phyloP scores from a whole-genome alignment of 495 filamentous ascomycete species.

The Hypoxylon perforatum region DNA sequence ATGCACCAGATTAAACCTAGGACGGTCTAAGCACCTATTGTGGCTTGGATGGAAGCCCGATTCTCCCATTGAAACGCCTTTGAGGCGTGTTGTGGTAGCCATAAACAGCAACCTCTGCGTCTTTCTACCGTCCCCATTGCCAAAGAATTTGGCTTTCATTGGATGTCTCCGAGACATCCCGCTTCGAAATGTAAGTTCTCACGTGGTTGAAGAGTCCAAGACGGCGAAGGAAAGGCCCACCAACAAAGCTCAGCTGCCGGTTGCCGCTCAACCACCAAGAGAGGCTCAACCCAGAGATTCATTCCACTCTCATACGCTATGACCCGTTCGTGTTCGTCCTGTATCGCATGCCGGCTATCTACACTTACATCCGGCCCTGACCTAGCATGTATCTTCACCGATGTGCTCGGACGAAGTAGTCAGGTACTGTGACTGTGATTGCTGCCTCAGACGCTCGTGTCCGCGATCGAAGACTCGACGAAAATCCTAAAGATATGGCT shows the following conservation, averaged over 20 bases:
- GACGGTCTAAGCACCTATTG: conserved; percentile 13
- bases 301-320: conserved; percentile 13
- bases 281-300: not conserved
- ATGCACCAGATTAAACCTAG: conserved; percentile 22
- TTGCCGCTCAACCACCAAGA: conserved; percentile 6
- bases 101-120: conserved; percentile 7
- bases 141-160: conserved; percentile 8
- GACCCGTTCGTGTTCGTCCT: not conserved
- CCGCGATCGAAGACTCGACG: conserved; percentile 13
- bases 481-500: conserved; percentile 19
- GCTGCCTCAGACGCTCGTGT: not conserved
- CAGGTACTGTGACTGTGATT: not conserved
- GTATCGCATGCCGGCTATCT: conserved; percentile 23
- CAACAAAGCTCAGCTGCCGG: conserved; percentile 17
- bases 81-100: conserved; percentile 1
- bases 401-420: conserved; percentile 11
- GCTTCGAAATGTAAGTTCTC: conserved; percentile 10
- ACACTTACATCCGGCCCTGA: conserved; percentile 20
- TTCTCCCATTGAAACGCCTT: conserved; percentile 1
- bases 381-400: conserved; percentile 16
- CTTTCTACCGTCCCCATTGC: conserved; percentile 9
- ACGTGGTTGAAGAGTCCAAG: conserved; percentile 1
- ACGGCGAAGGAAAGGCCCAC: conserved; percentile 8
- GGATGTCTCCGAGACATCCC: conserved; percentile 11
- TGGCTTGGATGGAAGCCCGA: conserved; percentile 17